Percentiles rank a stretch among this genome's conserved stretches.
phyloP scores from a whole-genome alignment of 2,329 filamentous ascomycete genomes.

The Beauveria sp. region DNA sequence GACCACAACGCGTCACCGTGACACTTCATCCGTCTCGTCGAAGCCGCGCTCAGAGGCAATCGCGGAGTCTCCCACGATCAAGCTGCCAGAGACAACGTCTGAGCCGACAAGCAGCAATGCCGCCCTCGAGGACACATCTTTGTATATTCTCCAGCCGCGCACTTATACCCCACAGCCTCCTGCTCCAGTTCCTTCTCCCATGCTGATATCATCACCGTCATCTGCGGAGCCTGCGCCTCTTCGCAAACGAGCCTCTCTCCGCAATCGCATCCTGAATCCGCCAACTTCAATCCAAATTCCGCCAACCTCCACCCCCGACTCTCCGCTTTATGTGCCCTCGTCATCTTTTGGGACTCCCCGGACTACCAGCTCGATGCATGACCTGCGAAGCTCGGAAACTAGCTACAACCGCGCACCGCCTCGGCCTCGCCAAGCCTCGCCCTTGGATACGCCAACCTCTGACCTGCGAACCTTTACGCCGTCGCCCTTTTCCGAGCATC shows the following conservation, averaged over 20 bases:
- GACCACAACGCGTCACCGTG: not conserved
- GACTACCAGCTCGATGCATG: slow-evolving; percentile 6
- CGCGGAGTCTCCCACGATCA: not conserved
- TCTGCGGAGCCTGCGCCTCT: slow-evolving; percentile 17
- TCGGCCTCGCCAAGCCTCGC: not conserved
- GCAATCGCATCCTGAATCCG: slow-evolving; percentile 43
- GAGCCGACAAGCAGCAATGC: not conserved
- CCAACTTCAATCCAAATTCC: slow-evolving; percentile 50
- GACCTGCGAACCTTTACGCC: slow-evolving; percentile 33
- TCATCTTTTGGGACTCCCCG: slow-evolving; percentile 26
- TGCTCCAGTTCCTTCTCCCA: slow-evolving; percentile 41
- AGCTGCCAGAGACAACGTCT: not conserved
- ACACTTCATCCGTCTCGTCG: not conserved
- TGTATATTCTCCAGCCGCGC: slow-evolving; percentile 49
- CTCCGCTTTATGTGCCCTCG: slow-evolving; percentile 21
- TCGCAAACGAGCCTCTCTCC: slow-evolving; percentile 39
- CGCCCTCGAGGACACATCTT: slow-evolving; percentile 26
- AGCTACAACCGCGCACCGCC: not conserved
- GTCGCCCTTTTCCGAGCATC: slow-evolving; percentile 45
- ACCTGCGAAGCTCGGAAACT: slow-evolving; percentile 6
- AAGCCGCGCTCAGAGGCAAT: not conserved
- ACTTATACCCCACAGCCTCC: slow-evolving; percentile 49
- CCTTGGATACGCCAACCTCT: slow-evolving; percentile 28
- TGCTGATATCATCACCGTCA: slow-evolving; percentile 22
- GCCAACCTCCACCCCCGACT: slow-evolving; percentile 22